Percentiles rank a stretch among this genome's conserved stretches.
phyloP scores from a whole-genome alignment of 768 basidiomycete species.

The Chiua virens region DNA sequence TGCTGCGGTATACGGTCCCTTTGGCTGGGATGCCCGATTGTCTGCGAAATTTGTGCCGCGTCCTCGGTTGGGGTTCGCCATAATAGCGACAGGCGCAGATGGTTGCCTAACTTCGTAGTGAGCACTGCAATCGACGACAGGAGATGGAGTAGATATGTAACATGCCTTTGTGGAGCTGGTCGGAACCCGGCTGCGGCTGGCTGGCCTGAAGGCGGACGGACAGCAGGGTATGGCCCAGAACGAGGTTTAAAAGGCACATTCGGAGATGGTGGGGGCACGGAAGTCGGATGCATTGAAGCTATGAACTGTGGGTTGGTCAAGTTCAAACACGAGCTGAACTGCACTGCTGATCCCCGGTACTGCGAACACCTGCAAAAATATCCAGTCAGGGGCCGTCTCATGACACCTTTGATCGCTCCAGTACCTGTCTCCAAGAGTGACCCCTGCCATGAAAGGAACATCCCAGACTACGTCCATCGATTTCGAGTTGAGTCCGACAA shows the following conservation, averaged over 20 bases:
- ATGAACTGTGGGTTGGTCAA: slow-evolving; percentile 84
- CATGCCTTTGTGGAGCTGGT: slow-evolving; percentile 42
- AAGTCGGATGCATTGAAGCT: slow-evolving; percentile 65
- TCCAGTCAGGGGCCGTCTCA: not conserved
- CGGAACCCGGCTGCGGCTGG: slow-evolving; percentile 63
- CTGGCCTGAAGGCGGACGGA: slow-evolving; percentile 57
- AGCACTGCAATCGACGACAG: not conserved
- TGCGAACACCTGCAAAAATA: slow-evolving; percentile 67
- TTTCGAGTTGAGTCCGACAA: slow-evolving; percentile 83
- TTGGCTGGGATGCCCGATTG: slow-evolving; percentile 8
- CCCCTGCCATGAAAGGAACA: slow-evolving; percentile 90
- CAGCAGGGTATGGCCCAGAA: slow-evolving; percentile 61
- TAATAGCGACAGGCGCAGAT: slow-evolving; percentile 61
- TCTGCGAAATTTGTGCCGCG: slow-evolving; percentile 27
- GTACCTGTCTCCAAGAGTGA: slow-evolving; percentile 81
- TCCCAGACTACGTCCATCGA: slow-evolving; percentile 98
- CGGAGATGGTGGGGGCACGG: slow-evolving; percentile 47
- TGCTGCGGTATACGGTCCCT: slow-evolving; percentile 7
- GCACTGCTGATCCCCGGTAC: slow-evolving; percentile 88
- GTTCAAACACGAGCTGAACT: slow-evolving; percentile 88
- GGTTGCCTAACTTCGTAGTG: slow-evolving; percentile 20
- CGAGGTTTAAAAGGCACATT: slow-evolving; percentile 62
- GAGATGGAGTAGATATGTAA: not conserved
- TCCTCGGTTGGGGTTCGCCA: slow-evolving; percentile 69
- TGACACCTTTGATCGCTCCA: not conserved